Base-by-base conservation (phyloP, 495 filamentous ascomycete species). In the Podospora didyma region DNA sequence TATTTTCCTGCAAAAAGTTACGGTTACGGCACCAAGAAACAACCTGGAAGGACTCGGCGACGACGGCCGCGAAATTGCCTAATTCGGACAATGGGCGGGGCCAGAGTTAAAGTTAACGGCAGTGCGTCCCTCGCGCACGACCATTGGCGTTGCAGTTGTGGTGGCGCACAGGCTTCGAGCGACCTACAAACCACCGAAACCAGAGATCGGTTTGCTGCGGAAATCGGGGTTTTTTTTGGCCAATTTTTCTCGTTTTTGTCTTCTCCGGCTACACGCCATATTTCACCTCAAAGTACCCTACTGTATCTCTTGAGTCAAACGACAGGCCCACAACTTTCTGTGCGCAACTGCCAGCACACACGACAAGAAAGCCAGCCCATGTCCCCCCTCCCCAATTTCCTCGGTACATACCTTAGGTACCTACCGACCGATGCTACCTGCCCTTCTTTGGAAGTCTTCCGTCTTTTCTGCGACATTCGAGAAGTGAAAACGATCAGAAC, bases 91-190 rank as follows among this genome's bases (percentile, higher is more conserved):
- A 23, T 46, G 54, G 50, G 48, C 23, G n/a, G 46, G 48, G 49
- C 46, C 26, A 26, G 44, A 62, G 55, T 51, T 62, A 60, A 65
- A 61, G 56, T 57, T 57, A 47, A 63, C 63, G 55, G 60, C 63
- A 61, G 49, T 42, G 14, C 39, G 14, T 42, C 14, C 39, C 39
- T 17, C n/a, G 39, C n/a, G 3, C 39, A 16, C 39, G 39, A 9
- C 39, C 39, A 14, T 42, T 42, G 39, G n/a, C 37, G 46, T 53
- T 52, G 50, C 28, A 51, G n/a, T 39, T 16, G 20, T 47, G 45
- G 12, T 6, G 12, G 20, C 11, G n/a, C 45, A 42, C n/a, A 16
- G 45, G 20, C 19, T n/a, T 47, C 12, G n/a, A n/a, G n/a, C n/a
- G n/a, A n/a, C n/a, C n/a, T n/a, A n/a, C n/a, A 47, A 22, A 21